Evolutionary conservation across 176 grass and related monocot species (phyloP).

Genomic region (maize (Zea mays)): Zm-B73-REFERENCE-NAM-5.0 NC_050101.1:107967501-107968000

Average conservation of each 20-base stretch:
- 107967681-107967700: neutral
- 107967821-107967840: neutral
- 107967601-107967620: neutral
- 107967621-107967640: neutral
- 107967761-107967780: neutral
- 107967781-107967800: neutral
- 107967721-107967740: neutral
- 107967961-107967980: neutral
- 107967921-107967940: neutral
- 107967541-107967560: too few relatives aligned
- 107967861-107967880: neutral
- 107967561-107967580: neutral
- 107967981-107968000: conserved; percentile 13
- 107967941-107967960: neutral
- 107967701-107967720: neutral
- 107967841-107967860: neutral
- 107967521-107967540: neutral
- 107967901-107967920: neutral
- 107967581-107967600: conserved; percentile 27
- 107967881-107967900: neutral
- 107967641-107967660: conserved; percentile 7
- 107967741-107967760: neutral
- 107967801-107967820: neutral
- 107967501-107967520: conserved; percentile 32
- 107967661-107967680: neutral